These are phyloP conservation scores for Sindora glabra DNA, from an alignment of 306 rosid species.

Conservation along the genomic window DNA sequence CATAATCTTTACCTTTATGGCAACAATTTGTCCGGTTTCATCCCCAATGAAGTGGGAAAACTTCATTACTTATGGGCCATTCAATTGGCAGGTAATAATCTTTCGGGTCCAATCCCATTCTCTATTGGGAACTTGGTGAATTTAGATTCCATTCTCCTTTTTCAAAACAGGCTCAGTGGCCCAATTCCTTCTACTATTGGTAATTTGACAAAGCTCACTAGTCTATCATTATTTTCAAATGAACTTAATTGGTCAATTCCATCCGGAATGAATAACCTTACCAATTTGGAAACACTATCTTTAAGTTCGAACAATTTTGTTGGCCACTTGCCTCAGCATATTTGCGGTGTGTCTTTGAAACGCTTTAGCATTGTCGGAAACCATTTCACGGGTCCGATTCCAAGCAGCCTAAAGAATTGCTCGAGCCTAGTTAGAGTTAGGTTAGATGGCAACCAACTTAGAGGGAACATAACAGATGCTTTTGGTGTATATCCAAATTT, in stretches of 20 bases:
- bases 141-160: no score
- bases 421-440: background rate
- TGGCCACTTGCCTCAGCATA: no score
- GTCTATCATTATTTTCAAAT: background rate
- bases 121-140: no score
- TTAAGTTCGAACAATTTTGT: no score
- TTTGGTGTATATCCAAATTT: conserved; percentile 1
- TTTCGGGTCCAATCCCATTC: no score
- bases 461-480: conserved; percentile 7
- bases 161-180: no score
- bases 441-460: background rate
- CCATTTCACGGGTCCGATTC: background rate
- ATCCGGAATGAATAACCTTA: background rate
- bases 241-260: conserved; percentile 10
- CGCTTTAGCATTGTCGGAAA: no score
- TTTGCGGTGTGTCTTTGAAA: no score
- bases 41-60: background rate
- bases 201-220: no score
- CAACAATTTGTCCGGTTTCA: background rate
- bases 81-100: no score
- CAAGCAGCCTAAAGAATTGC: background rate
- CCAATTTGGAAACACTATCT: no score
- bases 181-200: no score
- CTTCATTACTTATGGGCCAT: background rate
- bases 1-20: background rate